Evolutionary conservation across 2,329 filamentous ascomycete species (phyloP).

Genomic region (Pseudogymnoascus sp.): DNA sequence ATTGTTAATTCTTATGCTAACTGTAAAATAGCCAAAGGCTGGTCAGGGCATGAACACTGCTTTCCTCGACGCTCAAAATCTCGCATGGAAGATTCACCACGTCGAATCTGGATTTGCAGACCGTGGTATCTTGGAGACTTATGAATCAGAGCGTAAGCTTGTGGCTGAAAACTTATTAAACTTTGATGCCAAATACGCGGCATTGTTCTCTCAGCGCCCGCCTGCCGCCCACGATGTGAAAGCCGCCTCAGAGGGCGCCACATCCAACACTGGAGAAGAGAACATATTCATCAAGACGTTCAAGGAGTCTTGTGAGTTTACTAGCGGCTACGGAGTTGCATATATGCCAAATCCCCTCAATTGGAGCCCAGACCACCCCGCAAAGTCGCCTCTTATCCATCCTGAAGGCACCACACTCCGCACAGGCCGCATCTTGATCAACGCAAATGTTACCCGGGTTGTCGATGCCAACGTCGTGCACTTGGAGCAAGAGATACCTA

Average conservation of each 20-base stretch:
- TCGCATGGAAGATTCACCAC: conserved; percentile 93
- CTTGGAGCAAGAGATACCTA: conserved; percentile 79
- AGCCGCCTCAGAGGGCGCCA: conserved; percentile 44
- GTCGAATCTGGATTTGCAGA: conserved; percentile 77
- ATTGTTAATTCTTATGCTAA: conserved; percentile 42
- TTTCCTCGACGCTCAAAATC: conserved; percentile 74
- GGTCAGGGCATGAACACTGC: conserved; percentile 77
- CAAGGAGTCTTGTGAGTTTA: conserved; percentile 87
- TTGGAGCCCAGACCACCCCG: conserved; percentile 67
- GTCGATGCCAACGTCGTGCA: conserved; percentile 85
- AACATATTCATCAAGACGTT: conserved; percentile 85
- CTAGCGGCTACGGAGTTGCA: conserved; percentile 81
- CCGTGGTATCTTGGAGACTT: conserved; percentile 69
- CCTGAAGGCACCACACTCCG: conserved; percentile 56
- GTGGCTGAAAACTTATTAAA: conserved; percentile 76
- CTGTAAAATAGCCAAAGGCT: conserved; percentile 59
- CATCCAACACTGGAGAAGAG: conserved; percentile 39
- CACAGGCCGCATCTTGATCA: conserved; percentile 68
- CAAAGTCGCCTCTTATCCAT: conserved; percentile 62
- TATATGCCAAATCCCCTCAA: conserved; percentile 79
- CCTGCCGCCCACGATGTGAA: conserved; percentile 66
- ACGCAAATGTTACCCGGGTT: conserved; percentile 75
- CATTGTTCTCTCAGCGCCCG: conserved; percentile 74
- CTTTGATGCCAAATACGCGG: conserved; percentile 85
- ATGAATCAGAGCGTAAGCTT: conserved; percentile 76